Evolutionary conservation across 345 rosid species (phyloP).

Genomic region (Brassica juncea): DNA sequence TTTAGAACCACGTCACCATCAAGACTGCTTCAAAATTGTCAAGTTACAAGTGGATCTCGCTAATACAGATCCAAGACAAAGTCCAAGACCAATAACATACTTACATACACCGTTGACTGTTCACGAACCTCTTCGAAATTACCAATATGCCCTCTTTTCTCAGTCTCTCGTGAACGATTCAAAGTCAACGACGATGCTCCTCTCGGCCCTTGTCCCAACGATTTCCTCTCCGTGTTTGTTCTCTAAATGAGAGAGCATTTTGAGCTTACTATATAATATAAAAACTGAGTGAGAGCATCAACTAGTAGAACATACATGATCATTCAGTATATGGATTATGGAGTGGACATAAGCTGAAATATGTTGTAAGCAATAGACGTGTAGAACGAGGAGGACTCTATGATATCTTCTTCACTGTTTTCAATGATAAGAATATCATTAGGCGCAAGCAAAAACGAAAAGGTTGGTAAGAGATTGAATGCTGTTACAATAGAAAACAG

Average conservation of each 20-base stretch:
- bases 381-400: neutral
- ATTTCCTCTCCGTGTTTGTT: neutral
- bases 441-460: neutral
- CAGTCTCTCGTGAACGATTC: constrained; percentile 3
- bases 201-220: neutral
- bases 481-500: neutral
- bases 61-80: neutral
- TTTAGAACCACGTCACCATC: constrained; percentile 15
- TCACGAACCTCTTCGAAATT: neutral
- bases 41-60: neutral
- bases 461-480: neutral
- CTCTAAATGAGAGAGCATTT: neutral
- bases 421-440: constrained; percentile 3
- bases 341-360: neutral
- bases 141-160: neutral
- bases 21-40: neutral
- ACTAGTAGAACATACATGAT: neutral
- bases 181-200: constrained; percentile 30
- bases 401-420: neutral
- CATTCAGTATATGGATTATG: neutral
- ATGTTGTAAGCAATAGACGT: neutral
- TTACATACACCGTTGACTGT: neutral
- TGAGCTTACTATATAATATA: neutral
- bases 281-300: neutral
- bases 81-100: neutral